Base-by-base conservation (phyloP, 2,329 filamentous ascomycete genomes). In the Penicillium sp. region DNA sequence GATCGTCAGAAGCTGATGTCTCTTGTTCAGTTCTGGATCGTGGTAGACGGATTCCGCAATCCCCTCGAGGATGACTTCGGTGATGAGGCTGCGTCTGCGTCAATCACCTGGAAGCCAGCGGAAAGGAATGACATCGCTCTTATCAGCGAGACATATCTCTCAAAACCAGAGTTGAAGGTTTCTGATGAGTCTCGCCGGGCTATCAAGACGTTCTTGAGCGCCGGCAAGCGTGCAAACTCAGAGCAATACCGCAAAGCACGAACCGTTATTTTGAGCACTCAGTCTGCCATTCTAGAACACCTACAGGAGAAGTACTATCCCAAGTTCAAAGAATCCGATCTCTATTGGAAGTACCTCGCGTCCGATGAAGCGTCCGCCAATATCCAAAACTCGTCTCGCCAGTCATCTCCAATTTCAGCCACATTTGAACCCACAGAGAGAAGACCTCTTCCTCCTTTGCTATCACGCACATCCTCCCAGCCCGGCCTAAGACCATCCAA, bases 11-110 rank as follows among this genome's bases (percentile, higher is more conserved):
- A 83, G 14, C 80, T 93, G 24, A 93, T 97, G 88, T 83, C 89
- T 13, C 77, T 97, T 44, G 92, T 99, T 5, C 94, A 99, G 67
- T 99, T 97, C 72, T 99, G 93, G 92, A 87, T 99, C 39, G 94
- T 97, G 3, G 94, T 97, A 5, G 94, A 99, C 74, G 93, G 94
- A 0, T 91, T 97, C 64, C 88, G 95, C 40, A 96, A 95, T 64
- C 95, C 94, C 0, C 77, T 99, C 3, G 94, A 99, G 73, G 90
- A 93, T 60, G 88, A 90, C 65, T 87, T 88, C 34, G 87, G 87
- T 18, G 89, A 94, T 55, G 86, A 87, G 46, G 72, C 84, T 1
- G 83, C 88, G 2, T 77, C 85, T 1, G 81, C 79, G 27, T 73
- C 88, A 16, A 79, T 83, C 3, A 83, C 85, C 48, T 97, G 92